A percentile compares a stretch with the other conserved stretches of the same genome.
These are phyloP conservation scores for Setaria italica DNA, from an alignment of 202 grass and related monocot species.

Conservation along the genomic window DNA sequence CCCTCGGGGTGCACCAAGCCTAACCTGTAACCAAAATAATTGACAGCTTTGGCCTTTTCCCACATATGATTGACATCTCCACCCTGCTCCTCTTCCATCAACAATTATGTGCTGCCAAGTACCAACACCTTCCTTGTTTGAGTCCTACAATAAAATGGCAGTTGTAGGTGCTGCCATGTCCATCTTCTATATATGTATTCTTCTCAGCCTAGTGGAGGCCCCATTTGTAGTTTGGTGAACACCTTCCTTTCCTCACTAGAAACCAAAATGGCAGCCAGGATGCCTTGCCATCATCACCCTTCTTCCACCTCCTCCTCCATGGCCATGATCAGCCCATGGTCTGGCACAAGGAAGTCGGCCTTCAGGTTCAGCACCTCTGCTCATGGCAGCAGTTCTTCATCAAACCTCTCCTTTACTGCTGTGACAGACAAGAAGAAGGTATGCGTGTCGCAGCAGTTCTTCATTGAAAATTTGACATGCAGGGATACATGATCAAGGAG, in stretches of 20 bases:
- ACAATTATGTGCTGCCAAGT: not conserved
- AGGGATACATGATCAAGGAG: slow-evolving; percentile 12
- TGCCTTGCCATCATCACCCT: slow-evolving; percentile 14
- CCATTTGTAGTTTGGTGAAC: not conserved
- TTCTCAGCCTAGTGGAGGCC: slow-evolving; percentile 9
- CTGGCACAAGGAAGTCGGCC: slow-evolving; percentile 11
- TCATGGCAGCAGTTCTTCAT: slow-evolving; percentile 33
- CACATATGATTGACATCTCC: slow-evolving; percentile 11
- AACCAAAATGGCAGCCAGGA: slow-evolving; percentile 48
- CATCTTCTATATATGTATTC: slow-evolving; percentile 8
- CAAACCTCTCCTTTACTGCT: slow-evolving; percentile 35
- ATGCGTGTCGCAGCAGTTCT: not conserved
- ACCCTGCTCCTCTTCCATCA: not conserved
- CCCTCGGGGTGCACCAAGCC: not conserved
- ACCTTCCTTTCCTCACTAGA: slow-evolving; percentile 1
- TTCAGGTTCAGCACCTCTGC: slow-evolving; percentile 42
- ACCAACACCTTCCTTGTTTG: slow-evolving; percentile 5
- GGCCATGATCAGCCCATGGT: slow-evolving; percentile 19
- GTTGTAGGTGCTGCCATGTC: not conserved
- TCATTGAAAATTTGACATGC: not conserved
- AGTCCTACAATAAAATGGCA: slow-evolving; percentile 13
- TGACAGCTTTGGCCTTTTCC: not conserved
- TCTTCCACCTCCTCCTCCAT: slow-evolving; percentile 35
- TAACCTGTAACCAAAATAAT: not conserved
- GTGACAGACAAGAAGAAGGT: slow-evolving; percentile 40